phyloP scores from a whole-genome alignment of 169 alveolate genomes.

The Plasmodium chabaudi region DNA sequence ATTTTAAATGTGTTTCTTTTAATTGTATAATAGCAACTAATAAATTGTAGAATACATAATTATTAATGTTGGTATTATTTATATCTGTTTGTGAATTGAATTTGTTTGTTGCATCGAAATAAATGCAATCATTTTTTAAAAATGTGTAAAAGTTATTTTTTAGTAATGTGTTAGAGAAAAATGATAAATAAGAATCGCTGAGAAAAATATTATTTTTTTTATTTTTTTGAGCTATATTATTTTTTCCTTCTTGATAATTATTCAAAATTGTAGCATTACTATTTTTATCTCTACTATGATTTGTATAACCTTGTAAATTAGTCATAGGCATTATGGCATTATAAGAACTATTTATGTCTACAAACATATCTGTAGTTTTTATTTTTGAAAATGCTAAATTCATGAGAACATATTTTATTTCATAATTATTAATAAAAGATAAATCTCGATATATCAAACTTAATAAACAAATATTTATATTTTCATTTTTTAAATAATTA shows the following conservation, averaged over 20 bases:
- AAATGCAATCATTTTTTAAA: constrained; percentile 15
- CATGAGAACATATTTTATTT: constrained; percentile 57
- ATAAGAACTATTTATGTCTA: neutral
- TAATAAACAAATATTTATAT: constrained; percentile 68
- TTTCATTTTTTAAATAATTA: constrained; percentile 72
- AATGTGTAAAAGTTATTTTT: constrained; percentile 46
- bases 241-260: neutral
- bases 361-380: constrained; percentile 18
- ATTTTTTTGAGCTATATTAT: neutral
- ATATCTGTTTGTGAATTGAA: constrained; percentile 21
- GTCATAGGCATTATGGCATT: neutral
- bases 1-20: constrained; percentile 32
- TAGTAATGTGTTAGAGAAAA: constrained; percentile 30
- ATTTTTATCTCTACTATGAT: neutral
- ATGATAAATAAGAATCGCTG: constrained; percentile 3
- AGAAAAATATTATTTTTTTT: neutral
- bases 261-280: neutral
- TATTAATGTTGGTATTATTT: constrained; percentile 19
- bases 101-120: neutral
- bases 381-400: constrained; percentile 71
- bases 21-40: constrained; percentile 35
- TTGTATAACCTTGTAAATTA: neutral
- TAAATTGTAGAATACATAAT: constrained; percentile 41
- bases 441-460: constrained; percentile 76
- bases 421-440: constrained; percentile 54